Evolutionary conservation across 106 monocot species (phyloP).

Genomic region (Amphibolis antarctica): DNA sequence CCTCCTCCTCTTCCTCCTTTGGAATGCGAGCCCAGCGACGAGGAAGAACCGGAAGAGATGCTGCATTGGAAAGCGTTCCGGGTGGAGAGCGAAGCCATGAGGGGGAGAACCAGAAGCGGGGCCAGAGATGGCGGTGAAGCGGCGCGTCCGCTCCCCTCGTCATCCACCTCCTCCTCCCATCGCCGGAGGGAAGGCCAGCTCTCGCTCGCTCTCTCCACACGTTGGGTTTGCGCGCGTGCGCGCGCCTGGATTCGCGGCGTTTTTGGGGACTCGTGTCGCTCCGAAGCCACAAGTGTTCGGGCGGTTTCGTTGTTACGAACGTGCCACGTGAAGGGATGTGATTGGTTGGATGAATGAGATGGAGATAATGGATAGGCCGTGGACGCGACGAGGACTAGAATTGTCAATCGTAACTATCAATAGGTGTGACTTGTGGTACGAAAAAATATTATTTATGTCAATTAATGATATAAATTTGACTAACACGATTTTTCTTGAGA

Average conservation of each 20-base stretch:
- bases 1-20: no score
- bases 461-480: no score
- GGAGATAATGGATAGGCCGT: constrained; percentile 3
- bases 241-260: background rate
- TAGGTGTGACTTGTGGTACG: no score
- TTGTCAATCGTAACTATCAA: no score
- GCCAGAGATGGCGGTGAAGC: background rate
- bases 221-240: no score
- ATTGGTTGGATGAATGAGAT: background rate
- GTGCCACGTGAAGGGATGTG: background rate
- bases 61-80: constrained; percentile 1
- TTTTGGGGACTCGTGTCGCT: background rate
- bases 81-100: background rate
- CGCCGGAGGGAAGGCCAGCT: no score
- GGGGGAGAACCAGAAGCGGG: background rate
- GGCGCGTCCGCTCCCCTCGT: background rate
- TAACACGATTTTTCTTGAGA: no score
- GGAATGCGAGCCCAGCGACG: background rate
- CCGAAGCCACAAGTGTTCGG: background rate
- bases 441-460: no score
- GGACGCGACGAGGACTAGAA: no score
- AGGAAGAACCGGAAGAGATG: background rate
- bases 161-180: background rate
- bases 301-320: background rate
- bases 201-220: no score